Percentiles rank a stretch among this genome's conserved stretches.
These are phyloP conservation scores for Dryas integrifolia DNA, from an alignment of 331 rosid species.

Conservation along the genomic window DNA sequence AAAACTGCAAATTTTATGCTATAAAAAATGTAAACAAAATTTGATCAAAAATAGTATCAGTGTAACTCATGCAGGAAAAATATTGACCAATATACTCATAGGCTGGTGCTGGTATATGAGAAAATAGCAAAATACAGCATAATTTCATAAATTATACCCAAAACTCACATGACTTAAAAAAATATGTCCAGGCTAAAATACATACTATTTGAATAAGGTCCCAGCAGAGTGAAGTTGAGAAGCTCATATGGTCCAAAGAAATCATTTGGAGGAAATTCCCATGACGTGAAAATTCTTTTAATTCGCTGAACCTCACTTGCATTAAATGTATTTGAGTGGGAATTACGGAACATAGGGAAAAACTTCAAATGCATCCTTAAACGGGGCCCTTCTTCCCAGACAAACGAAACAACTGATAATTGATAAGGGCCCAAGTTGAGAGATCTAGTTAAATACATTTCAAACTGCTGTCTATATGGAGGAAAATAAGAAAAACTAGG, in stretches of 20 bases:
- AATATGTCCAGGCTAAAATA: background rate
- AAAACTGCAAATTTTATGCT: background rate
- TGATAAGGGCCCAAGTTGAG: constrained; percentile 48
- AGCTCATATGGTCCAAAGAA: constrained; percentile 90
- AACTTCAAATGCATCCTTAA: constrained; percentile 65
- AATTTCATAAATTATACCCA: background rate
- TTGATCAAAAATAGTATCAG: too few relatives aligned
- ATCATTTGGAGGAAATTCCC: constrained; percentile 47
- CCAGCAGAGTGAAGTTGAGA: constrained; percentile 57
- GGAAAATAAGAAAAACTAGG: constrained; percentile 77
- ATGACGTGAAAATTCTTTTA: constrained; percentile 31
- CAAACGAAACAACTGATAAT: constrained; percentile 44
- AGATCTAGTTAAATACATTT: constrained; percentile 36
- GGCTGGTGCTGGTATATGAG: background rate
- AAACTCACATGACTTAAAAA: background rate
- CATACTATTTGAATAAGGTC: constrained; percentile 54
- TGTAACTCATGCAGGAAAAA: too few relatives aligned
- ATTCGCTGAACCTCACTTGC: constrained; percentile 53
- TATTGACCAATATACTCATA: background rate
- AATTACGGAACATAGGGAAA: constrained; percentile 43
- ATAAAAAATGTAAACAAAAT: background rate
- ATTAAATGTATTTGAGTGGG: constrained; percentile 35
- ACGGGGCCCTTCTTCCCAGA: constrained; percentile 79
- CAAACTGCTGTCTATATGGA: constrained; percentile 38
- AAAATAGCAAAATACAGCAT: constrained; percentile 3